Percentiles rank a stretch among this genome's conserved stretches.
These are phyloP conservation scores for Cladosporium sp. DNA, from an alignment of 2,329 filamentous ascomycete species.

Conservation along the genomic window DNA sequence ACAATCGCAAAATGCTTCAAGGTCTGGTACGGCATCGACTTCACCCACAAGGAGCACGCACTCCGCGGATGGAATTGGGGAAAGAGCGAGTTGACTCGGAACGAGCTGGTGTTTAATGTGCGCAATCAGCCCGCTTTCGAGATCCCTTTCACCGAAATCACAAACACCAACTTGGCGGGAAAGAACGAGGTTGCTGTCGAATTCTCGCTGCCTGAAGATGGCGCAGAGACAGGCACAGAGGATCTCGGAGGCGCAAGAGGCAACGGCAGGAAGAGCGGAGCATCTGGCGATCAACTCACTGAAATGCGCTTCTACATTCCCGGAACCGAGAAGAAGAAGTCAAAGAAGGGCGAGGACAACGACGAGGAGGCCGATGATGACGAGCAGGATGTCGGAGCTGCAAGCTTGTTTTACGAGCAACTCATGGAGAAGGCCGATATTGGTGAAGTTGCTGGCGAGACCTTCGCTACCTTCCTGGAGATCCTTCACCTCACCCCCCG, in stretches of 20 bases:
- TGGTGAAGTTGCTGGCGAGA: conserved; percentile 97
- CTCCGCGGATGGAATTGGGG: conserved; percentile 99
- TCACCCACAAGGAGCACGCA: conserved; percentile 91
- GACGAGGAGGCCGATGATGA: conserved; percentile 53
- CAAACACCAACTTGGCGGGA: conserved; percentile 94
- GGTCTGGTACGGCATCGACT: conserved; percentile 91
- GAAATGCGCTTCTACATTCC: conserved; percentile 99
- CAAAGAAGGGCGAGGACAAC: conserved; percentile 64
- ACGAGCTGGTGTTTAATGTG: conserved; percentile 93
- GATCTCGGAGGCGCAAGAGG: conserved; percentile 68
- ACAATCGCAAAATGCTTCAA: conserved; percentile 91
- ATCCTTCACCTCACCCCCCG: conserved; percentile 95
- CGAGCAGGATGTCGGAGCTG: conserved; percentile 84
- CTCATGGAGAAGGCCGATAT: conserved; percentile 99
- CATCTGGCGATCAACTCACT: conserved; percentile 85
- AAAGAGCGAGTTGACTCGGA: conserved; percentile 93
- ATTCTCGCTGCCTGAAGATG: conserved; percentile 72
- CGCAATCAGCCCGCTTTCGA: conserved; percentile 96
- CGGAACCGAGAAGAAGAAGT: conserved; percentile 71
- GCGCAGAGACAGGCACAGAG: conserved; percentile 68
- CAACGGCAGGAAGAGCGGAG: conserved; percentile 84
- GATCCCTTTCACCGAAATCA: conserved; percentile 94
- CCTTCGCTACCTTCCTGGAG: conserved; percentile 94
- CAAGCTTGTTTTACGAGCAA: conserved; percentile 96
- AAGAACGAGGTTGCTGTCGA: conserved; percentile 98